phyloP scores from a whole-genome alignment of 2,329 filamentous ascomycete genomes.

The Penicillium sp. region DNA sequence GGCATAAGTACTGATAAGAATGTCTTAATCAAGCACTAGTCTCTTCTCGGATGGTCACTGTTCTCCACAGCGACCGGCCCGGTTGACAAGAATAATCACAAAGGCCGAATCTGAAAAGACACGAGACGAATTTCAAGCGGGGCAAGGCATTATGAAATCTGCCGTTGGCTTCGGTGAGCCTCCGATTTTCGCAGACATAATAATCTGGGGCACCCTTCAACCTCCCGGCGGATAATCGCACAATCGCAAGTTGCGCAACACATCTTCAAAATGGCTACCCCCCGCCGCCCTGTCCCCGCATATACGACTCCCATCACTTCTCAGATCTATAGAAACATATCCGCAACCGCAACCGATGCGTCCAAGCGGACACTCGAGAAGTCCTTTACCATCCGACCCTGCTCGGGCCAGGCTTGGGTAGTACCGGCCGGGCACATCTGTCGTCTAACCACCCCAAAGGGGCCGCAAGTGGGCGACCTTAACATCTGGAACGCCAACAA shows the following conservation, averaged over 20 bases:
- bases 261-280: conserved; percentile 29
- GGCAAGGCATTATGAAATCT: conserved; percentile 7
- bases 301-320: conserved; percentile 45
- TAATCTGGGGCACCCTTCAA: neutral
- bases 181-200: conserved; percentile 5
- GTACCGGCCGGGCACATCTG: conserved; percentile 71
- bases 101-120: neutral
- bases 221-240: neutral
- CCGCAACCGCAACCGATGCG: conserved; percentile 37
- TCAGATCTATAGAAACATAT: conserved; percentile 43
- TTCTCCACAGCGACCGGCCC: conserved; percentile 11
- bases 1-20: conserved; percentile 18
- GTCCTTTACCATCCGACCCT: conserved; percentile 70
- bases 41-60: neutral
- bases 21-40: conserved; percentile 5
- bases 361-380: conserved; percentile 38
- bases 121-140: conserved; percentile 11
- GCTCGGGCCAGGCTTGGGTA: conserved; percentile 74
- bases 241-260: neutral
- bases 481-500: conserved; percentile 82
- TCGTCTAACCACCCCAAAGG: conserved; percentile 74
- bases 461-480: conserved; percentile 81
- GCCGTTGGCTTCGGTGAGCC: conserved; percentile 9
- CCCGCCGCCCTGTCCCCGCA: conserved; percentile 43
- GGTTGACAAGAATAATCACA: conserved; percentile 1